Evolutionary conservation across 306 rosid genomes (phyloP).

Genomic region (Abrus pulchellus): DNA sequence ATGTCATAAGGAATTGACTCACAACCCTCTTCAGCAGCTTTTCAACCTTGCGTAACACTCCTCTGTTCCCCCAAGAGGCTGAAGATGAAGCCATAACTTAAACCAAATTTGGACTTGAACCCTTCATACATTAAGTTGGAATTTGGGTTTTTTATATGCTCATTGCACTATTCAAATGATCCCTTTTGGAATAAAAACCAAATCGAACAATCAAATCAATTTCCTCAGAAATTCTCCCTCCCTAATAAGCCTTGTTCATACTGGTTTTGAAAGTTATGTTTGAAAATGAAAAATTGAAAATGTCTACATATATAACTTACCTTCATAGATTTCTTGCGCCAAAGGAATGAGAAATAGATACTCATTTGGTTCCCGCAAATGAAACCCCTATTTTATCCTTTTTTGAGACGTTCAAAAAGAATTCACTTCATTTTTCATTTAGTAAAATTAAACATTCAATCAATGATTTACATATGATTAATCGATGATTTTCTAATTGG

Average conservation of each 20-base stretch:
- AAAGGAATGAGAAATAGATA: neutral
- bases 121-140: neutral
- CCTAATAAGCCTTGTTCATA: neutral
- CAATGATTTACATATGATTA: neutral
- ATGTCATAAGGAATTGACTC: neutral
- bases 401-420: neutral
- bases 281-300: no score
- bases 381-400: neutral
- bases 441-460: neutral
- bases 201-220: neutral
- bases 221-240: neutral
- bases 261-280: neutral
- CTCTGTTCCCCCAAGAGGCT: no score
- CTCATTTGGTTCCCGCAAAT: no score
- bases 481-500: neutral
- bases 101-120: neutral
- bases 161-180: neutral
- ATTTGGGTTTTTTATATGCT: neutral
- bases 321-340: neutral
- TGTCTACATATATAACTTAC: no score
- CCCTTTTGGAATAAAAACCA: neutral
- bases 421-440: no score
- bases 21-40: no score
- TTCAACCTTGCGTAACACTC: no score
- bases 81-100: no score